Evolutionary conservation across 2,329 filamentous ascomycete species (phyloP).

Genomic region (Cordyceps cateniannulata): DNA sequence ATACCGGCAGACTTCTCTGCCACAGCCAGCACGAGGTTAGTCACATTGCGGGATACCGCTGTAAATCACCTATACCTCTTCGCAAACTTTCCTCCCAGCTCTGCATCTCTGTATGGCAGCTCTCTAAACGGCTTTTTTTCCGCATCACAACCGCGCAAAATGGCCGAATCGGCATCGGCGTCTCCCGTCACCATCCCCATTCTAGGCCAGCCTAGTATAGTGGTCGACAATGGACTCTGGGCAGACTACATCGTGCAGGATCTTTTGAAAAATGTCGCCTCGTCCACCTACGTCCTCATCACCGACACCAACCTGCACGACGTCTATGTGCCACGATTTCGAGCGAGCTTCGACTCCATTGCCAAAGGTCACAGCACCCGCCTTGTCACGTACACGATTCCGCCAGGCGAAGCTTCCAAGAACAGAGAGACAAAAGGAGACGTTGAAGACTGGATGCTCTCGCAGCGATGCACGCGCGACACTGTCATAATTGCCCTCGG

Average conservation of each 20-base stretch:
- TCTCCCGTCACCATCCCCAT: slow-evolving; percentile 64
- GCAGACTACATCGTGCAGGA: slow-evolving; percentile 73
- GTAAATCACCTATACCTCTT: neutral
- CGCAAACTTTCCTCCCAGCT: neutral
- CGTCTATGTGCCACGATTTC: slow-evolving; percentile 74
- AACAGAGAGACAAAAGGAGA: slow-evolving; percentile 88
- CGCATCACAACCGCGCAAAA: slow-evolving; percentile 2
- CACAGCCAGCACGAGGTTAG: neutral
- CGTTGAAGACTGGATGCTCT: slow-evolving; percentile 96
- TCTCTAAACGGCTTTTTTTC: slow-evolving; percentile 1
- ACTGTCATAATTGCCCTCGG: slow-evolving; percentile 92
- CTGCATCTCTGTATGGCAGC: neutral
- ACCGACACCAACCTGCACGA: slow-evolving; percentile 89
- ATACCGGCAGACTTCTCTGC: slow-evolving; percentile 1
- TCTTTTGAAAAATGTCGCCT: slow-evolving; percentile 67
- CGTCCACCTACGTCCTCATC: slow-evolving; percentile 91
- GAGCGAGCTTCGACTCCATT: slow-evolving; percentile 31
- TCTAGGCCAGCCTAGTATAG: slow-evolving; percentile 80
- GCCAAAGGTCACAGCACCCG: slow-evolving; percentile 40
- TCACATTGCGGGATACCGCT: neutral
- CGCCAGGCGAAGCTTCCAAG: slow-evolving; percentile 91
- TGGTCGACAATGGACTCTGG: slow-evolving; percentile 90
- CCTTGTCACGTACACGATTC: slow-evolving; percentile 78
- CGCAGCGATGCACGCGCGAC: slow-evolving; percentile 86
- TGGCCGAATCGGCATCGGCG: slow-evolving; percentile 15